Evolutionary conservation across 2,329 filamentous ascomycete species (phyloP), one percentile per base, ranked within the genome.

Genomic region (Phialophora macrospora): DNA sequence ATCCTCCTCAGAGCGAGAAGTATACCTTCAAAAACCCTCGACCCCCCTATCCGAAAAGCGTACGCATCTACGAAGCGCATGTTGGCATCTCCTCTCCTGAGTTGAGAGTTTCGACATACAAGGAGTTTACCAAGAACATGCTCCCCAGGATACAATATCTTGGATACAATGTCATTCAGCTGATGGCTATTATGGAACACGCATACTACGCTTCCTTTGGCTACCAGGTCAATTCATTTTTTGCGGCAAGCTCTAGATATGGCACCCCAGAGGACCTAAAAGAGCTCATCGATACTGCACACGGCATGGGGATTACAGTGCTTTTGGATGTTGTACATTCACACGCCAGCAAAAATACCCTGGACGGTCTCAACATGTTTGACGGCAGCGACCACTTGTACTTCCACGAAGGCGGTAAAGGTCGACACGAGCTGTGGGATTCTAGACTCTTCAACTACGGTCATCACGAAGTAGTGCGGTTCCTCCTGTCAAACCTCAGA

Each of bases 121-220:
- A 97, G 78, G 93, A 99, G 80, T 99, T 99, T 77, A 98, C 94
- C 2, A 84, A 88, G 74, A 92, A 91, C 77, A 93, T 97, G 85
- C 85, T 99, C 7, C 93, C 94, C 17, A 87, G 94, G 64, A 98
- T 99, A 80, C 90, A 93, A 75, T 82, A 88, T 70, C 83, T 98
- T 51, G 95, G 94, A 48, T 99, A 99, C 83, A 98, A 99, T 76
- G 91, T 93, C 62, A 98, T 99, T 72, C 95, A 99, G 77, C 84
- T 99, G 70, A 99, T 99, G 95, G 95, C 95, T 54, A 85, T 99
- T 75, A 99, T 99, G 94, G 95, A 99, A 77, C 95, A 99, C 79
- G 95, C 95, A 57, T 99, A 99, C 83, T 99, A 99, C 77, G 95
- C 95, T 74, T 98, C 94, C 75, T 99, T 99, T 74, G 95, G 95